Evolutionary conservation across 2,329 filamentous ascomycete species (phyloP), one percentile per base, ranked within the genome.

Genomic region (Epichloe coenophiala): DNA sequence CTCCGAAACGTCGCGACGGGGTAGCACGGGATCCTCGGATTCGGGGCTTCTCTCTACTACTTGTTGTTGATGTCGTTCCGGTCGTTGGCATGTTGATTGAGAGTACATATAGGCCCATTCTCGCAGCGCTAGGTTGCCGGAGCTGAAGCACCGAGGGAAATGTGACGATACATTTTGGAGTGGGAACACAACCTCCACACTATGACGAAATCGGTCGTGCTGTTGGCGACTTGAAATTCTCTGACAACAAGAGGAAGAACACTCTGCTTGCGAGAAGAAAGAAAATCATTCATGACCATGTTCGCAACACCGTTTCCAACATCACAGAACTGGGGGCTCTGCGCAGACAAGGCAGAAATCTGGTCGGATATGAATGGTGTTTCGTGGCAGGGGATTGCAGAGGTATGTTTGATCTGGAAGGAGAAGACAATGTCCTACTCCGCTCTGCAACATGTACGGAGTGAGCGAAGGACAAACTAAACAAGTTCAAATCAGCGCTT

Each of bases 311-410:
- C 40, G 17, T 49, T 49, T 38, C 40, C 39, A 23, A 13, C 13
- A 17, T 19, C 33, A 8, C 31, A n/a, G 40, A 43, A 17, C 21
- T 23, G 40, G 47, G 39, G 39, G 47, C 33, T 27, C 37, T 33
- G 31, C 31, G 15, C 2, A 35, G 40, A 33, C 31, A 23, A 44
- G 36, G 15, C 40, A 23, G 47, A 35, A 37, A 17, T 33, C 23
- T 44, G 33, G 15, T 38, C 44, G 47, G 37, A 19, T 13, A 49
- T 50, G 48, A 50, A 39, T 35, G 36, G 23, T 9, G 44, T 47
- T 33, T 51, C 53, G n/a, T 52, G 52, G 41, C 50, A 55, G 42
- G 35, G 21, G 15, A 23, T 54, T 13, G 51, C 53, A 31, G 51
- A 54, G 53, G 53, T 54, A 45, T 7, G 53, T 21, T 12, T 11